Base-by-base conservation (phyloP, 2,329 filamentous ascomycete species). In the Xylariales sp. region DNA sequence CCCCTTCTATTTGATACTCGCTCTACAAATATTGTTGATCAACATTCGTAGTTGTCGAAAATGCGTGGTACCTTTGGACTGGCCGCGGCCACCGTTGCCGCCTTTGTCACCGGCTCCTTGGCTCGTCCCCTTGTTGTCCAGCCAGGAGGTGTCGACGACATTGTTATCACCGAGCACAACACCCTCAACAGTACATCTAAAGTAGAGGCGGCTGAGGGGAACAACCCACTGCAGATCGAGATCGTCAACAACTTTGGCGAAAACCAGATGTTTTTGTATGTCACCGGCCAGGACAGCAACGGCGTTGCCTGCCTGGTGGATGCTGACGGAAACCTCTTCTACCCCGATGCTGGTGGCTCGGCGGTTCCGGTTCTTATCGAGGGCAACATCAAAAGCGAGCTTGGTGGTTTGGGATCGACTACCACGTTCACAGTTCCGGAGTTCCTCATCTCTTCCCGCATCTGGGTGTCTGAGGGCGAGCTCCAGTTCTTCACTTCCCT, bases 381-480 rank as follows among this genome's bases (percentile, higher is more conserved):
- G 12, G 72, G 61, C 61, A 73, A 80, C 63, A 69, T 81, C 43
- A 78, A 80, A 28, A 82, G 81, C 56, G 71, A 78, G 3, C 77
- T 84, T 30, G 79, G 79, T 23, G 75, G 65, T 6, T 46, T 64
- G 56, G 82, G 82, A 32, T 76, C 77, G 65, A 80, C 78, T 2
- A 81, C 78, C 28, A 75, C 74, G 1, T 70, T 83, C 67, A 80
- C 75, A 0, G 71, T 84, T 3, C 82, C 82, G 2, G 80, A 76
- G 59, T 83, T 78, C 60, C 74, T 83, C 53, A 74, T 69, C 48
- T 78, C 81, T 23, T 81, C 77, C 3, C 81, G 82, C n/a, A 75
- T 83, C 55, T 84, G 79, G 78, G 77, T 83, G 46, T 76, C 81
- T 14, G 79, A 79, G 43, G 82, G 81, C 5, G 69, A 76, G 16